A percentile compares a stretch with the other conserved stretches of the same genome.
Evolutionary conservation across 1,139 yeast species (phyloP).

Genomic region (Debaryomyces subglobosus): DNA sequence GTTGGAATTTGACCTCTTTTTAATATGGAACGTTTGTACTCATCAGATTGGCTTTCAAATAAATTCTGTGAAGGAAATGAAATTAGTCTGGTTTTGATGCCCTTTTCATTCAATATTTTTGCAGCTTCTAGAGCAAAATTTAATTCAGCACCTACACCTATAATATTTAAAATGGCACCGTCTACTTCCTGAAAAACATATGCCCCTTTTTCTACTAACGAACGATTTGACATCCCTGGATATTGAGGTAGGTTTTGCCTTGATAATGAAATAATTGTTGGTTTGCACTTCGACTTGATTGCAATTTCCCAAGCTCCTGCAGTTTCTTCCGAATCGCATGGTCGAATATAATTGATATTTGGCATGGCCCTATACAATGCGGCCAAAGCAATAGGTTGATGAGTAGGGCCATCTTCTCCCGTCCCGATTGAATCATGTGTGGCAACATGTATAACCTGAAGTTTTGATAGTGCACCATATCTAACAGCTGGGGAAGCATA

Average conservation of each 20-base stretch:
- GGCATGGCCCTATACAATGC: conserved; percentile 38
- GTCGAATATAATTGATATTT: conserved; percentile 30
- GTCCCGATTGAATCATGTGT: conserved; percentile 43
- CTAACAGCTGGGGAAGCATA: conserved; percentile 43
- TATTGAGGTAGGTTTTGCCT: conserved; percentile 29
- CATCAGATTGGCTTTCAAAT: conserved; percentile 29
- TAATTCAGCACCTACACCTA: conserved; percentile 35
- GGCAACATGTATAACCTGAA: conserved; percentile 38
- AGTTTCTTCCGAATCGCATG: conserved; percentile 31
- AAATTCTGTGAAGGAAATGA: conserved; percentile 33
- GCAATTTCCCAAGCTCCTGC: conserved; percentile 34
- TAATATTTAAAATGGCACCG: conserved; percentile 23
- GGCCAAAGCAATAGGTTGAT: conserved; percentile 39
- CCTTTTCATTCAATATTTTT: conserved; percentile 21
- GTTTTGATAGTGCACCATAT: conserved; percentile 32
- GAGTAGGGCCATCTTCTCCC: conserved; percentile 47
- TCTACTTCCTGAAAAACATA: conserved; percentile 24
- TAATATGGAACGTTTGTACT: conserved; percentile 21
- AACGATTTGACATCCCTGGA: conserved; percentile 23
- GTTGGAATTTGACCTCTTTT: conserved; percentile 26
- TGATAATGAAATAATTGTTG: conserved; percentile 26
- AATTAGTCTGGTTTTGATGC: conserved; percentile 27
- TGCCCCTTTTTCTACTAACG: conserved; percentile 28
- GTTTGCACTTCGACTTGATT: conserved; percentile 20
- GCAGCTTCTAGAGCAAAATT: conserved; percentile 31